These are phyloP conservation scores for Populus trichocarpa DNA, from an alignment of 441 rosid species.

Conservation along the genomic window DNA sequence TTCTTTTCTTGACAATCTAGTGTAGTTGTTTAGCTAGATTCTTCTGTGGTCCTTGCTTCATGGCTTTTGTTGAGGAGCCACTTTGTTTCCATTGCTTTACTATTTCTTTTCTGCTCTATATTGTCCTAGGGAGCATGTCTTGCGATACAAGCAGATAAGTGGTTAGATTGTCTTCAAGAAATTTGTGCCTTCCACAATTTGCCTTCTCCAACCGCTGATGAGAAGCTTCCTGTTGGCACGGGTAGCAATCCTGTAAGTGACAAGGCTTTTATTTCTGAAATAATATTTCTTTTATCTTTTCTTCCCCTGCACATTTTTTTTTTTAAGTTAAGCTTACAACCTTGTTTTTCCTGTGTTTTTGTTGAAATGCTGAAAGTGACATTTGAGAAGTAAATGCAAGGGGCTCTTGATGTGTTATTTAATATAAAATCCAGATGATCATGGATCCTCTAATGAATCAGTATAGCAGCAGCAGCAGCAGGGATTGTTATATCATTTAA, in stretches of 20 bases:
- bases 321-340: neutral
- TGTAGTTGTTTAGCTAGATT: neutral
- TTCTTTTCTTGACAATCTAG: neutral
- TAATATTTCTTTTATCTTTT: neutral
- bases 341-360: neutral
- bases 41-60: neutral
- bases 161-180: conserved; percentile 70
- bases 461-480: neutral
- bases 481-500: neutral
- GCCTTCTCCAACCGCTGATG: conserved; percentile 60
- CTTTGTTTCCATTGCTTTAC: neutral
- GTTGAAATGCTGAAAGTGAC: neutral
- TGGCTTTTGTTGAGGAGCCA: neutral
- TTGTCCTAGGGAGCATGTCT: conserved; percentile 80
- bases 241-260: conserved; percentile 93
- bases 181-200: conserved; percentile 69
- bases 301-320: neutral
- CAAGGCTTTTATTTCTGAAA: neutral
- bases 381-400: neutral
- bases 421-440: neutral
- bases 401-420: neutral
- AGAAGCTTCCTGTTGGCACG: conserved; percentile 89
- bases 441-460: neutral
- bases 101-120: conserved; percentile 10
- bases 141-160: conserved; percentile 82